Percentiles rank a stretch among this genome's conserved stretches.
These are phyloP conservation scores for Triticum monococcum DNA, from an alignment of 176 grass and related monocot species.

Conservation along the genomic window DNA sequence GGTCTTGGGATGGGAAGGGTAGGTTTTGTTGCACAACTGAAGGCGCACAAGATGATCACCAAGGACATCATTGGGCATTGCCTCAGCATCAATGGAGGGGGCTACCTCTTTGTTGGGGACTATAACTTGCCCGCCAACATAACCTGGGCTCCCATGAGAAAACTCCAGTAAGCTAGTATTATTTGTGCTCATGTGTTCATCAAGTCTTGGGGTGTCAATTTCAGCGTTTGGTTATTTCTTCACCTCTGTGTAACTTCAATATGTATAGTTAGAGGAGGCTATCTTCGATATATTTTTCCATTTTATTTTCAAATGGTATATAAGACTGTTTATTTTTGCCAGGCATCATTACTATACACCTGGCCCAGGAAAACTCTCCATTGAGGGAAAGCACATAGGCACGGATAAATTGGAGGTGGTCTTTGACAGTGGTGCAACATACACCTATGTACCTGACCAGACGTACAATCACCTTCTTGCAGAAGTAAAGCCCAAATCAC, in stretches of 20 bases:
- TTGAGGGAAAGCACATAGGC: conserved; percentile 30
- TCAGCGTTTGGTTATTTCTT: no score
- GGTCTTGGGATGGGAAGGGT: conserved; percentile 71
- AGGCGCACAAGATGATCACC: conserved; percentile 57
- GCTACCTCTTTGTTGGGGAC: conserved; percentile 87
- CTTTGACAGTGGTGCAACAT: conserved; percentile 87
- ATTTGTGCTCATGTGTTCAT: no score
- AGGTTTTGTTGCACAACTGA: conserved; percentile 71
- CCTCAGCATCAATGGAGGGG: conserved; percentile 56
- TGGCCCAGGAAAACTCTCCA: conserved; percentile 55
- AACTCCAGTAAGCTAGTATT: no score
- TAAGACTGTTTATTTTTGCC: background rate
- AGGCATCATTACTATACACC: conserved; percentile 85
- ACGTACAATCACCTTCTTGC: conserved; percentile 70
- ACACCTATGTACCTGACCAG: conserved; percentile 67
- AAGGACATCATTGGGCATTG: conserved; percentile 87
- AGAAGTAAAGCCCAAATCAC: background rate
- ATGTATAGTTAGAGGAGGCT: background rate
- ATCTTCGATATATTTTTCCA: no score
- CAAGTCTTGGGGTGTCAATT: no score
- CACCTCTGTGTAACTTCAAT: no score
- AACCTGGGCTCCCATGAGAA: conserved; percentile 59
- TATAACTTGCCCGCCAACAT: conserved; percentile 46
- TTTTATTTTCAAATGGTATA: background rate
- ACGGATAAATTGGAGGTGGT: conserved; percentile 54